Percentiles rank a stretch among this genome's conserved stretches.
Conservation (phyloP, 2,329 filamentous ascomycete genomes). For the Trichoderma aggressivum region DNA sequence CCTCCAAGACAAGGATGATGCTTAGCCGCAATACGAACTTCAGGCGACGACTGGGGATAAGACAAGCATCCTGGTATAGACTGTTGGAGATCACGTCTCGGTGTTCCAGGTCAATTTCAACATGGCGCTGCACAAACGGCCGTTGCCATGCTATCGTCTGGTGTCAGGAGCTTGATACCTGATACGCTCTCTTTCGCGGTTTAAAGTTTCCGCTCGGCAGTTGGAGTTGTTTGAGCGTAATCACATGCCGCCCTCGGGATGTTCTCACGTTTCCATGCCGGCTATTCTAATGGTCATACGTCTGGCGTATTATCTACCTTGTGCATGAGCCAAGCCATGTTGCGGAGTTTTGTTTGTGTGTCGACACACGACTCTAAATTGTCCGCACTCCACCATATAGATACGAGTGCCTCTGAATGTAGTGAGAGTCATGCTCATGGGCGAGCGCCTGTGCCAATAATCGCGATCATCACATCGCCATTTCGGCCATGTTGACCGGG, state of each 20-base stretch:
- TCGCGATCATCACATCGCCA: neutral
- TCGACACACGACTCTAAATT: neutral
- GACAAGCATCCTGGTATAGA: neutral
- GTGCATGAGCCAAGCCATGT: neutral
- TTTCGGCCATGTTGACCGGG: neutral
- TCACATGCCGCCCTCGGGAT: neutral
- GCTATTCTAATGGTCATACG: neutral
- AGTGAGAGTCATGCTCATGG: neutral
- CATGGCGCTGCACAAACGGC: neutral
- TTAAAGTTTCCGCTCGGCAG: neutral
- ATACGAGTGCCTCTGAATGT: no score
- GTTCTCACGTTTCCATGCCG: neutral
- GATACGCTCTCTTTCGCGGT: neutral
- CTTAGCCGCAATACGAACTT: neutral
- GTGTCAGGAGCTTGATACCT: neutral
- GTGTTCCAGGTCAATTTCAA: constrained; percentile 7
- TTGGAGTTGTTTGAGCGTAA: neutral
- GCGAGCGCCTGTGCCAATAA: neutral
- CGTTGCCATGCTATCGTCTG: neutral
- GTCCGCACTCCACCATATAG: neutral
- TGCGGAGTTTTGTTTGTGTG: neutral
- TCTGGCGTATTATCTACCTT: neutral
- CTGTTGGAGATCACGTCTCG: neutral
- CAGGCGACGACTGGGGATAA: neutral
- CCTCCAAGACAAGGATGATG: neutral